Conservation (phyloP, 2,329 filamentous ascomycete species). For the Chrysoporthe cubensis region DNA sequence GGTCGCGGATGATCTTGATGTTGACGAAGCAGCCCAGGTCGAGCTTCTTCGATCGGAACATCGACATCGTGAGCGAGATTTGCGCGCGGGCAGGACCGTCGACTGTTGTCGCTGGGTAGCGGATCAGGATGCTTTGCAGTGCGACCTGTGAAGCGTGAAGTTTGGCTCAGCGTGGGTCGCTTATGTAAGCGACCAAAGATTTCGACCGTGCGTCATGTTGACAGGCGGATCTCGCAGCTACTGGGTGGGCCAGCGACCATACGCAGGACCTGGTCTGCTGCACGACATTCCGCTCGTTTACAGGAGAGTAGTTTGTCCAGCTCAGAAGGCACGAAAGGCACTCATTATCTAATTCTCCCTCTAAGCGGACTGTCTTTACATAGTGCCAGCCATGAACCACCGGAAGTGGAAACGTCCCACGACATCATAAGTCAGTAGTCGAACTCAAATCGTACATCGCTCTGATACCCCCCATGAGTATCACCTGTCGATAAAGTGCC, state of each 20-base stretch:
- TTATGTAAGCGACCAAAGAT: constrained; percentile 14
- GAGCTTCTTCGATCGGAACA: constrained; percentile 88
- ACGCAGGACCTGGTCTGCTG: no score
- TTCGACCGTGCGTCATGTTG: no score
- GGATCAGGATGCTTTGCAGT: background rate
- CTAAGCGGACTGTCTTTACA: constrained; percentile 3
- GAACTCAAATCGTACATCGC: constrained; percentile 21
- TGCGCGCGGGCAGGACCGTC: background rate
- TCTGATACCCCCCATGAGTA: background rate
- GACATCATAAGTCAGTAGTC: background rate
- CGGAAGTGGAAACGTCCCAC: background rate
- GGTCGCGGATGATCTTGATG: constrained; percentile 84
- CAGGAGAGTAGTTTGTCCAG: background rate
- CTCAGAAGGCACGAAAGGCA: background rate
- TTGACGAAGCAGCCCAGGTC: constrained; percentile 90
- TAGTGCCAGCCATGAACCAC: constrained; percentile 7
- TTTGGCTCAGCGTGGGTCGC: background rate
- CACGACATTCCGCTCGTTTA: no score
- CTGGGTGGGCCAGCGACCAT: no score
- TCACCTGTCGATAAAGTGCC: background rate
- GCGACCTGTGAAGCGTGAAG: background rate
- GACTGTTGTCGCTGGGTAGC: background rate
- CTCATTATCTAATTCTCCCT: background rate
- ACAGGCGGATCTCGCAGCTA: no score
- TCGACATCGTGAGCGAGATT: constrained; percentile 64